Conservation (phyloP, 305 asterid species). For the Plantago coronopus region DNA sequence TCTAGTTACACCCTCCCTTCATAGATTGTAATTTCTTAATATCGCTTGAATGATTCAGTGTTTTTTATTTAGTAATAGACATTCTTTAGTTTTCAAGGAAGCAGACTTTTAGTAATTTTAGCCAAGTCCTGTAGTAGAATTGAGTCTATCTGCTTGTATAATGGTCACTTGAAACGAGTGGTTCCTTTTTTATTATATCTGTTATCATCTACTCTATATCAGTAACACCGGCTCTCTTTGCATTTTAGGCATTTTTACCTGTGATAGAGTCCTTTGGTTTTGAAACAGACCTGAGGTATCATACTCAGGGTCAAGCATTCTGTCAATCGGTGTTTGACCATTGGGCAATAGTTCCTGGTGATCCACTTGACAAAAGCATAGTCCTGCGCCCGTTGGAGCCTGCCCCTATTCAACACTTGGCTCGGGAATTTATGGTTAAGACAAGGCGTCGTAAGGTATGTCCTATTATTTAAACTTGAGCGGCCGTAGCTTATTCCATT, state of each 20-base stretch:
- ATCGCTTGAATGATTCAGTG: too few relatives aligned
- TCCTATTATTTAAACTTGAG: neutral
- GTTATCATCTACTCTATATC: too few relatives aligned
- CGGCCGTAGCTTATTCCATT: too few relatives aligned
- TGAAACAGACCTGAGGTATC: slow-evolving; percentile 97
- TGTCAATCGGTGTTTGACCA: slow-evolving; percentile 83
- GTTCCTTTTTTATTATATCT: too few relatives aligned
- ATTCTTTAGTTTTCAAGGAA: too few relatives aligned
- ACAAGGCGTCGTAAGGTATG: slow-evolving; percentile 94
- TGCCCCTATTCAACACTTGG: slow-evolving; percentile 90
- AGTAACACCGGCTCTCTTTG: slow-evolving; percentile 13
- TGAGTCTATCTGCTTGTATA: too few relatives aligned
- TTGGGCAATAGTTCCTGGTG: slow-evolving; percentile 98
- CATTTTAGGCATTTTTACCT: slow-evolving; percentile 78
- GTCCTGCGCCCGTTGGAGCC: slow-evolving; percentile 94
- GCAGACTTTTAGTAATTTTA: too few relatives aligned
- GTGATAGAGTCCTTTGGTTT: slow-evolving; percentile 96
- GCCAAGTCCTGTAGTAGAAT: too few relatives aligned
- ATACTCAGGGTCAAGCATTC: slow-evolving; percentile 97
- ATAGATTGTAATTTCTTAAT: neutral
- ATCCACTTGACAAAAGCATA: slow-evolving; percentile 89
- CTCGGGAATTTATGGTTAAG: slow-evolving; percentile 97
- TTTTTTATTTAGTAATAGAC: too few relatives aligned
- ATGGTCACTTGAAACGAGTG: too few relatives aligned
- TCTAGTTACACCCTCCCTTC: neutral